phyloP scores from a whole-genome alignment of 2,329 filamentous ascomycete genomes.

The Neoscytalidium dimidiatum region DNA sequence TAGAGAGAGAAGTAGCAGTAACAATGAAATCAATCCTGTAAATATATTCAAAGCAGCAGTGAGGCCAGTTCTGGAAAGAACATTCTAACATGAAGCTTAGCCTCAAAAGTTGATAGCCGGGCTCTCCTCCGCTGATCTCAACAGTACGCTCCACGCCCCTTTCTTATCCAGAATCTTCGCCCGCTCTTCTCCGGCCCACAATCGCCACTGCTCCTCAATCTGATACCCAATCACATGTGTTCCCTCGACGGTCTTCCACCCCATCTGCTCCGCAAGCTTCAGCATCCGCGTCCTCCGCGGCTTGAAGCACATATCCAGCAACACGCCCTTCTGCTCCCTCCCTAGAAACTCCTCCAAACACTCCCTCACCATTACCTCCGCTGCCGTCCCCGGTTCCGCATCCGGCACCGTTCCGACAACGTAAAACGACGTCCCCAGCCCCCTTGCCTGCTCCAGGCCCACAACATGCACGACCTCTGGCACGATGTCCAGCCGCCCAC shows the following conservation, averaged over 20 bases:
- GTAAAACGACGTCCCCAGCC: background rate
- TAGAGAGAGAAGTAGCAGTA: too few species aligned
- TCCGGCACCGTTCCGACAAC: background rate
- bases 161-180: background rate
- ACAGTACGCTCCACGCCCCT: background rate
- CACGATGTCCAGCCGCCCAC: background rate
- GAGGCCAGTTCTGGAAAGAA: too few species aligned
- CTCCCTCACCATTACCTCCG: background rate
- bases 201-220: slow-evolving; percentile 42
- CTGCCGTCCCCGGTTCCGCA: background rate
- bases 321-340: slow-evolving; percentile 31
- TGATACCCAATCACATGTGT: slow-evolving; percentile 46
- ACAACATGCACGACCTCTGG: background rate
- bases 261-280: slow-evolving; percentile 33
- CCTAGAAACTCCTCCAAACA: background rate
- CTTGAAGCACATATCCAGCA: slow-evolving; percentile 49
- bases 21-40: too few species aligned
- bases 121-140: background rate
- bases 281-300: slow-evolving; percentile 41
- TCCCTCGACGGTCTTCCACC: slow-evolving; percentile 44
- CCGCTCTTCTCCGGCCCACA: slow-evolving; percentile 34
- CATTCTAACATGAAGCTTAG: too few species aligned
- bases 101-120: background rate
- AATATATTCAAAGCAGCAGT: too few species aligned
- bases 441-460: background rate